Conservation (phyloP, 148 eudicot genomes). For the Nepenthes gracilis region DNA sequence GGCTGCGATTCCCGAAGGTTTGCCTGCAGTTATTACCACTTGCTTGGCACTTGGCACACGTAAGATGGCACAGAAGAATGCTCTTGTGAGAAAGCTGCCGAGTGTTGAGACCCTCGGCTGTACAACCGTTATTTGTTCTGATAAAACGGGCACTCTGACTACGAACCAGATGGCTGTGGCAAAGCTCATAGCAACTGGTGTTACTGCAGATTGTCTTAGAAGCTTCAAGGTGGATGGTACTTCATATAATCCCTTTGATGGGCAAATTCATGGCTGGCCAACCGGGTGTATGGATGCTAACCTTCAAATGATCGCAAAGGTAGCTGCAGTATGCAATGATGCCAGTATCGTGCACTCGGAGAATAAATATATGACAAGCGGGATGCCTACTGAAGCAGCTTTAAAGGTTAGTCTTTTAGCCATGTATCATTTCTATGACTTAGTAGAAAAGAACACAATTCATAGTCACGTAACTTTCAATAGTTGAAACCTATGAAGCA, state of each 20-base stretch:
- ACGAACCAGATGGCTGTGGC: constrained; percentile 2
- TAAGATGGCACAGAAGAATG: constrained; percentile 2
- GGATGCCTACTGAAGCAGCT: constrained; percentile 3
- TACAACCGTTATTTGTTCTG: not conserved
- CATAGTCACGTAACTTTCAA: no score
- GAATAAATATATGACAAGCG: not conserved
- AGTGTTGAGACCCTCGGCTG: constrained; percentile 1
- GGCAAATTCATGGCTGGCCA: not conserved
- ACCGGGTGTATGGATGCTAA: not conserved
- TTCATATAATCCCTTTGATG: not conserved
- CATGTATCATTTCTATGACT: no score
- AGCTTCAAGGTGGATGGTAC: constrained; percentile 1
- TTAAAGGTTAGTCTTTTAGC: not conserved
- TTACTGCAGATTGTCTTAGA: not conserved
- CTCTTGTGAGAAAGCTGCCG: constrained; percentile 1
- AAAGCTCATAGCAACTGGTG: not conserved
- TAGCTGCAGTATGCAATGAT: constrained; percentile 2
- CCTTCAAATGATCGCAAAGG: constrained; percentile 4
- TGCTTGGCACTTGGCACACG: constrained; percentile 3
- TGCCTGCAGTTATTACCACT: constrained; percentile 1
- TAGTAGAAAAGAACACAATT: no score
- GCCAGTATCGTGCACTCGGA: not conserved
- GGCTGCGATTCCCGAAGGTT: constrained; percentile 2
- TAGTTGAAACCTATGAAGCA: no score
- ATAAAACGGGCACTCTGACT: not conserved